Percentiles rank a stretch among this genome's conserved stretches.
phyloP scores from a whole-genome alignment of 2,329 filamentous ascomycete species.

The Fusarium oxysporum region DNA sequence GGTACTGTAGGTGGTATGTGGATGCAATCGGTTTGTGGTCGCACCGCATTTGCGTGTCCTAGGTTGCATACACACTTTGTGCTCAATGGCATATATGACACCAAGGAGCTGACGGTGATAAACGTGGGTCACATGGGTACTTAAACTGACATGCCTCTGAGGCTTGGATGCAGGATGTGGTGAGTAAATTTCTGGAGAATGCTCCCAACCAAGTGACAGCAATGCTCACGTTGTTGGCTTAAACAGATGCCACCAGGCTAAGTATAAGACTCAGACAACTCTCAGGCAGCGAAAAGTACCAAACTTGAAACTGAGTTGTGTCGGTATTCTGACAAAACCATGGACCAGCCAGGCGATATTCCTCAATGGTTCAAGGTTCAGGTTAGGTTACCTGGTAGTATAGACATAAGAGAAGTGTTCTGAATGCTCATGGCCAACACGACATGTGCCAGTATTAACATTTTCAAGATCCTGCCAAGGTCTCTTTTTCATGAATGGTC shows the following conservation, averaged over 20 bases:
- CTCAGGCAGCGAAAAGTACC: not conserved
- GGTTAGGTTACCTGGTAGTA: not conserved
- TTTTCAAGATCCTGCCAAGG: not conserved
- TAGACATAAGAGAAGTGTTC: not conserved
- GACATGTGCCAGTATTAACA: not conserved
- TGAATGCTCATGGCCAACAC: not conserved
- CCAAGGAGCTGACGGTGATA: not conserved
- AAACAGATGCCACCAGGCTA: not conserved
- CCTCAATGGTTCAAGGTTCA: not conserved
- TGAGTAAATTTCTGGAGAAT: not conserved
- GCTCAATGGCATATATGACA: not conserved
- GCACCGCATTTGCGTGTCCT: constrained; percentile 18
- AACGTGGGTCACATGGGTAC: not conserved
- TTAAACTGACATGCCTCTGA: not conserved
- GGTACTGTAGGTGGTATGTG: not conserved
- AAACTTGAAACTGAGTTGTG: not conserved
- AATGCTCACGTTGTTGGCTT: not conserved
- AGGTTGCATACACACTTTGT: constrained; percentile 10
- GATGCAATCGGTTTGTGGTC: constrained; percentile 12
- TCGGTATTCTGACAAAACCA: not conserved
- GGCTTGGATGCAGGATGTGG: not conserved
- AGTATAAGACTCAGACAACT: not conserved
- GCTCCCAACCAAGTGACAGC: not conserved
- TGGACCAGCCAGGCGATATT: not conserved
- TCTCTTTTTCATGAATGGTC: not conserved